Percentiles rank a stretch among this genome's conserved stretches.
These are phyloP conservation scores for Sanghuangporus weigelae DNA, from an alignment of 1,284 basidiomycete species.

Conservation along the genomic window DNA sequence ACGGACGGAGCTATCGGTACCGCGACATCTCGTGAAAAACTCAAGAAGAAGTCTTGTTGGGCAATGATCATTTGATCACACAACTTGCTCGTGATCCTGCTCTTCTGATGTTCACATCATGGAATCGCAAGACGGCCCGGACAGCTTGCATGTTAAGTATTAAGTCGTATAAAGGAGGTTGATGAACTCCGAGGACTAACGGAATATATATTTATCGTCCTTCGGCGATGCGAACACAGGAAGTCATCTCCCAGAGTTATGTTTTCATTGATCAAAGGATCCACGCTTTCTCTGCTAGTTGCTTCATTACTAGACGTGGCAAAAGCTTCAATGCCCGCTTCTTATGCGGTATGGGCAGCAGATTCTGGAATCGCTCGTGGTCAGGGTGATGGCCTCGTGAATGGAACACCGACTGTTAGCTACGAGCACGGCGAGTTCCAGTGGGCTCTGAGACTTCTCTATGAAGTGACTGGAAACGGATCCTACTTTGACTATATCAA, in stretches of 20 bases:
- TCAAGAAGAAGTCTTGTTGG: background rate
- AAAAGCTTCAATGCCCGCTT: constrained; percentile 26
- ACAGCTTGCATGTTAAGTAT: background rate
- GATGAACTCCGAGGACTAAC: background rate
- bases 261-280: background rate
- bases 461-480: constrained; percentile 34
- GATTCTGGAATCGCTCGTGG: constrained; percentile 38
- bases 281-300: background rate
- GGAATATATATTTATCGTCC: background rate
- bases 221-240: background rate
- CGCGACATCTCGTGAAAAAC: background rate
- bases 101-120: constrained; percentile 17
- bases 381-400: constrained; percentile 38
- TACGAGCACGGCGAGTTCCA: constrained; percentile 42
- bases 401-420: constrained; percentile 31
- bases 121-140: background rate
- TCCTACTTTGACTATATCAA: constrained; percentile 39
- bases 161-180: background rate
- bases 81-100: background rate
- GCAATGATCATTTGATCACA: background rate
- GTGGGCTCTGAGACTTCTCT: constrained; percentile 35
- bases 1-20: background rate
- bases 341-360: constrained; percentile 40
- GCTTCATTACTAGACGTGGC: background rate
- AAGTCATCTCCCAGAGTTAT: background rate